Evolutionary conservation across 2,329 filamentous ascomycete species (phyloP), one percentile per base, ranked within the genome.

Genomic region (Ophiostoma novo-ulmi): DNA sequence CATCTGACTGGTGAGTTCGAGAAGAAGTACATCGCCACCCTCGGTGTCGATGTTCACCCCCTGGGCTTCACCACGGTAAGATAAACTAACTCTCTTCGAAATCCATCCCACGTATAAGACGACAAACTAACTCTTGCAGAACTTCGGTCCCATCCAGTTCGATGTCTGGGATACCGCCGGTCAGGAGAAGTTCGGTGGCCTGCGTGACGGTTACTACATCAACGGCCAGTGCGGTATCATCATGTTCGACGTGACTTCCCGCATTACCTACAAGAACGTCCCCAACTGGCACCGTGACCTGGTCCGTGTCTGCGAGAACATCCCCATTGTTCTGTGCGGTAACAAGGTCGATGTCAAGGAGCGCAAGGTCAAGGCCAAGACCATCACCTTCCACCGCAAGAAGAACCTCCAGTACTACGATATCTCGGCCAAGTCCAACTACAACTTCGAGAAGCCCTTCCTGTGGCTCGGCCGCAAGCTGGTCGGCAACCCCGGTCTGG

Each of bases 291-390:
- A 99, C 85, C 95, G 95, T 86, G 95, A 99, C 80, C 89, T 99
- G 78, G 94, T 97, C 84, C 95, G 94, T 84, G 94, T 99, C 79
- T 98, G 94, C 86, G 94, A 99, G 88, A 97, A 95, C 87, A 95
- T 99, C 79, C 94, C 94, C 77, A 98, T 99, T 79, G 95, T 98
- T 78, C 91, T 99, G 75, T 93, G 90, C 82, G 94, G 94, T 80
- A 99, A 99, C 92, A 99, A 99, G 89, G 94, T 99, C 82, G 94
- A 99, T 80, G 95, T 99, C 75, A 99, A 99, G 91, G 95, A 99
- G 89, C 93, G 95, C 83, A 99, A 99, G 87, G 95, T 99, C 81
- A 99, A 99, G 90, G 95, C 95, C 80, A 99, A 99, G 92, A 96
- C 94, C 81, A 99, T 99, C 84, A 99, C 95, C 76, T 99, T 99